Base-by-base conservation (phyloP, 257 asterid genomes). In the Asclepias syriaca region DNA sequence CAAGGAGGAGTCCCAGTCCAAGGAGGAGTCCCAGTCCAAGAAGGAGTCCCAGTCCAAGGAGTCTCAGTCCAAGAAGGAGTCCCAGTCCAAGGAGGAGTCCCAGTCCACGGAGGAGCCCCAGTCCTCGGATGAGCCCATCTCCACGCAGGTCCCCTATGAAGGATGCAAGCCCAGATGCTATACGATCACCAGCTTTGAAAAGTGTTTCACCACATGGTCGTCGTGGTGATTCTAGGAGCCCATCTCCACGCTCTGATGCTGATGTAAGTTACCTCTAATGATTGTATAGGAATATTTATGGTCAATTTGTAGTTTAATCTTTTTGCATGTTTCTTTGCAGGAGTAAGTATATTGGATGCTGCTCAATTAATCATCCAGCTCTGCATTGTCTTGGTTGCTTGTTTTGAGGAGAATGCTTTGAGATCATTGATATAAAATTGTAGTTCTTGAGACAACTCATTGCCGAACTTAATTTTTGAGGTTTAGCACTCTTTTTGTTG, bases 161-260 rank as follows among this genome's bases (percentile, higher is more conserved):
- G 84, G 90, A 76, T 69, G 90, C 60, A 74, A 95, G 92, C 80
- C 97, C 97, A 18, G 89, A 72, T 82, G 80, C 73, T 32, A 83
- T 68, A 46, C 85, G 87, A 7, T 84, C 96, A 34, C 72, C 79
- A 43, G 79, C 90, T 67, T 94, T 96, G 22, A 86, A 74, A 75
- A 92, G 97, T 72, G 67, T 84, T 18, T 95, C 99, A 59, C 99
- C 99, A 13, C 88, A 61, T 77, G 88, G 74, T 63, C 88, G 85
- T 16, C 86, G 70, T 78, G 83, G 61, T 56, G 83, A 76, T 77
- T 90, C 96, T 69, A 87, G 89, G 51, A 94, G 97, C 83, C 93
- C 80, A 24, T 75, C 94, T 53, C 93, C 89, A 0, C 92, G 81
- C 72, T 93, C 89, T 77, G 95, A 88, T 74, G 93, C 89, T 80